phyloP scores from a whole-genome alignment of 768 basidiomycete genomes.

The Tricholoma saponaceum region DNA sequence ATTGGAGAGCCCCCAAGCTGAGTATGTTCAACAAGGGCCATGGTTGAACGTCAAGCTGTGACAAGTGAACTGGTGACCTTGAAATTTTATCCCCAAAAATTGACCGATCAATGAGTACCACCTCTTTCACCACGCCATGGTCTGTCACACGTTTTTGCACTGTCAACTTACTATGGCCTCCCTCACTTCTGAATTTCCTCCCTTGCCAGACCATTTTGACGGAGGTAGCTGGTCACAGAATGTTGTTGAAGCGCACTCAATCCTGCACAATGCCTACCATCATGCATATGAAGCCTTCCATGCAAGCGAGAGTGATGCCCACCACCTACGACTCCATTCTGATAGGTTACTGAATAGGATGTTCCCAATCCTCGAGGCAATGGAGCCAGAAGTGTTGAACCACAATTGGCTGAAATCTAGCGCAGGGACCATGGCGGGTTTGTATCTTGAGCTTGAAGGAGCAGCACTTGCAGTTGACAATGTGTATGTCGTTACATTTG shows the following conservation, averaged over 20 bases:
- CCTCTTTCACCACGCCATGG: too few species aligned
- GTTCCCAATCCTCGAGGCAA: neutral
- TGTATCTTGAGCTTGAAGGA: neutral
- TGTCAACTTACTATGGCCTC: neutral
- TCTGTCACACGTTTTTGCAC: too few species aligned
- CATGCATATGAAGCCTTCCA: neutral
- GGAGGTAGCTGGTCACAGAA: neutral
- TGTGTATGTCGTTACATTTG: neutral
- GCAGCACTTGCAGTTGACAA: neutral
- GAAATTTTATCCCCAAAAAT: too few species aligned
- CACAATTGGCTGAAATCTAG: neutral
- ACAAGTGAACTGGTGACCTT: too few species aligned
- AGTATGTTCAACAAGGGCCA: too few species aligned
- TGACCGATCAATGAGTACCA: too few species aligned
- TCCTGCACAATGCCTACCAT: neutral
- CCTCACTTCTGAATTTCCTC: neutral
- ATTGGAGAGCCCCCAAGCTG: too few species aligned
- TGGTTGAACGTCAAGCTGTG: too few species aligned
- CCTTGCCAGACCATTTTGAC: neutral
- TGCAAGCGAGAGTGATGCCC: neutral
- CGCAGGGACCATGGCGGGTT: neutral
- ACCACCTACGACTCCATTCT: neutral
- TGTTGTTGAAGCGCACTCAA: neutral
- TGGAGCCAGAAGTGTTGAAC: neutral
- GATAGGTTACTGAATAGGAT: neutral